Conservation (phyloP, 148 eudicot species). For the Fallopia convolvulus region DNA sequence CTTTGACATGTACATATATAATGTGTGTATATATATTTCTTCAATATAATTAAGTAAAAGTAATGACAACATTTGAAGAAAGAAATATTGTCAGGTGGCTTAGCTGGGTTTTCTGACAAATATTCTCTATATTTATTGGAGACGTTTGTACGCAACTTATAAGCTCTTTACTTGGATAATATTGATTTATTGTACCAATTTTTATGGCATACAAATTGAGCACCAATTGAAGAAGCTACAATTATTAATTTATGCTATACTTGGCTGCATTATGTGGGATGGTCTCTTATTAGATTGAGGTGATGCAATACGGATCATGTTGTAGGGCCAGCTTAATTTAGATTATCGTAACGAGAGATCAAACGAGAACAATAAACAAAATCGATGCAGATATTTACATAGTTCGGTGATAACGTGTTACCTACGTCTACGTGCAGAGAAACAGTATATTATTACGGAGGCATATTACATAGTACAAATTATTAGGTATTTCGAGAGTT, state of each 20-base stretch:
- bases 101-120: not conserved
- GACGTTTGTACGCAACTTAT: not conserved
- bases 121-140: not conserved
- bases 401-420: no score
- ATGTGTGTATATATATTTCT: no score
- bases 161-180: not conserved
- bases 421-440: no score
- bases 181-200: not conserved
- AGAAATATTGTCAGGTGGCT: not conserved
- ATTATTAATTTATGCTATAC: not conserved
- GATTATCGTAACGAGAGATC: no score
- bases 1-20: no score
- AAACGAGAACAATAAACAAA: no score
- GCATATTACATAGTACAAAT: no score
- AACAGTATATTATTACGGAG: no score
- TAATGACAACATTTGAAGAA: not conserved
- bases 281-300: not conserved
- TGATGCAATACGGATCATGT: not conserved
- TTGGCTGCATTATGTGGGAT: constrained; percentile 4
- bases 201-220: not conserved
- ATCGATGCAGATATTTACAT: no score
- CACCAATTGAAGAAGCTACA: not conserved
- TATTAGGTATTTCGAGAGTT: no score
- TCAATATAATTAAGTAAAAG: no score
- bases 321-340: not conserved